Evolutionary conservation across 257 asterid genomes (phyloP).

Genomic region (Solanum acaule): DNA sequence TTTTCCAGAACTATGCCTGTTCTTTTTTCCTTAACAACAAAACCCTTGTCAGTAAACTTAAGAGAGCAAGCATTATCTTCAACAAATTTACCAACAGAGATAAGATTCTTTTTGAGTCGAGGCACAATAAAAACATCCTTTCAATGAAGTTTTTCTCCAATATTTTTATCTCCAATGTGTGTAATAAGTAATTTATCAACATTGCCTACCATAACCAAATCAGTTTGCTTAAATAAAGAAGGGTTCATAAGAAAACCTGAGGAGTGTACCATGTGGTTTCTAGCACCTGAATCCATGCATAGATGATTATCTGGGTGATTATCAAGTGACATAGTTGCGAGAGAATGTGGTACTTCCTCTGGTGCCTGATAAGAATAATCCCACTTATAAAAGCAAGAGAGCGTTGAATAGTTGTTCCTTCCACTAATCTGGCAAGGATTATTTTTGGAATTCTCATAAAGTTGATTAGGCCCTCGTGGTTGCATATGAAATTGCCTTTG

Average conservation of each 20-base stretch:
- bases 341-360: neutral
- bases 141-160: neutral
- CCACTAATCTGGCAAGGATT: too few relatives aligned
- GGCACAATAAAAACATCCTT: neutral
- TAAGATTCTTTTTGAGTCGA: neutral
- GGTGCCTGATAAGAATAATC: too few relatives aligned
- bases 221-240: neutral
- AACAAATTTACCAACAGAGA: neutral
- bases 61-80: neutral
- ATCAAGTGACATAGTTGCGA: neutral
- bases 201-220: neutral
- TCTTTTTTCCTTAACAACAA: neutral
- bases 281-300: neutral
- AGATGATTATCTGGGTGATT: neutral
- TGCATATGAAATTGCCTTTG: too few relatives aligned
- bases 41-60: neutral
- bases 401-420: too few relatives aligned
- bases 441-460: too few relatives aligned
- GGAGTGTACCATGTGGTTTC: neutral
- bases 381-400: too few relatives aligned
- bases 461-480: too few relatives aligned
- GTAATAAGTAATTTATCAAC: neutral
- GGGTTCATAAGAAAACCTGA: neutral
- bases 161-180: neutral
- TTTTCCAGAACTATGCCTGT: neutral